Conservation (phyloP, 2,329 filamentous ascomycete genomes). For the Chaetomium strumarium region DNA sequence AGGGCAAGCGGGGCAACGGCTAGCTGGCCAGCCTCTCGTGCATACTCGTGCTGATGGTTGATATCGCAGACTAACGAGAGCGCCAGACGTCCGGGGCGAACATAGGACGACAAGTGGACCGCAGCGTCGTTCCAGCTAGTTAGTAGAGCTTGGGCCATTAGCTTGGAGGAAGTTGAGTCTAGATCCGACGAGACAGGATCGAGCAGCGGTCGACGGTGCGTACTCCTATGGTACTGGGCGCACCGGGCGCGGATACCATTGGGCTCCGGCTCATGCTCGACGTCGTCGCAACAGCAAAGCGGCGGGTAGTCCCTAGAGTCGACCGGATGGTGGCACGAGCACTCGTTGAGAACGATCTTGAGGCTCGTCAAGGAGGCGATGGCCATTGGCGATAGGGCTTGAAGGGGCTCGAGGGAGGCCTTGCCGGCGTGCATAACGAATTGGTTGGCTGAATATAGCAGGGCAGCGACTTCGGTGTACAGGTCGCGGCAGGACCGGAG, state of each 20-base stretch:
- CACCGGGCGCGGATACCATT: background rate
- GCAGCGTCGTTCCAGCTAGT: background rate
- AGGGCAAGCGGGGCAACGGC: background rate
- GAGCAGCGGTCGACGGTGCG: background rate
- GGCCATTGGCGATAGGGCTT: background rate
- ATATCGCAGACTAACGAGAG: constrained; percentile 4
- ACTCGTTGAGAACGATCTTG: background rate
- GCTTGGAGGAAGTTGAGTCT: background rate
- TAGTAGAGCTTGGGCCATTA: background rate
- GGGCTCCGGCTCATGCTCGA: background rate
- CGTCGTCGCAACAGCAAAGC: background rate
- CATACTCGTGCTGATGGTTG: too few species aligned
- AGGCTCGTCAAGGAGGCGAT: background rate
- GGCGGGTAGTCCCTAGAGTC: too few species aligned
- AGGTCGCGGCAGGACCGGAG: constrained; percentile 1
- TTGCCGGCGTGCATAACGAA: background rate
- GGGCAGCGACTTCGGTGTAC: background rate
- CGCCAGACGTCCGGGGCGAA: background rate
- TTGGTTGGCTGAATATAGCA: background rate
- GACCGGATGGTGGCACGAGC: background rate
- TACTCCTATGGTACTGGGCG: background rate
- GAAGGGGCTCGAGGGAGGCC: background rate
- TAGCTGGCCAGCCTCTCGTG: background rate
- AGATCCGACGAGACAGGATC: too few species aligned
- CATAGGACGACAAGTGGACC: background rate